Base-by-base conservation (phyloP, 768 basidiomycete genomes). In the Clitopilus passeckerianus region DNA sequence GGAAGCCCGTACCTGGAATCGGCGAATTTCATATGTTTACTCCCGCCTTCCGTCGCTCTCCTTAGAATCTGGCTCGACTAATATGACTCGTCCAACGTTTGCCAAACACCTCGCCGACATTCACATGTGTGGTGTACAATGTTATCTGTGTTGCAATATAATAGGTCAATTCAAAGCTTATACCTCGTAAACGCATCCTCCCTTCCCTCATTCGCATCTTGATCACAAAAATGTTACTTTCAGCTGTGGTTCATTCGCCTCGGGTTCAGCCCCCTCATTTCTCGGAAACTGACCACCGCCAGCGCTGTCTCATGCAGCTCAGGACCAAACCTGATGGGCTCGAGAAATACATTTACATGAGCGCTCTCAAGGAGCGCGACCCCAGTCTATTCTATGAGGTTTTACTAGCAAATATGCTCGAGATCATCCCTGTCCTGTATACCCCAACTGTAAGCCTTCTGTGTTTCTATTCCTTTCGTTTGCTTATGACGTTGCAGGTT, bases 341-440 rank as follows among this genome's bases (percentile, higher is more conserved):
- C 54, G 86, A 90, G 60, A 85, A 88, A 68, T 87, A 91, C 72
- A 86, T 89, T 61, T 90, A 84, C 69, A 79, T 91, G 60, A 81
- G 79, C 37, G 80, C 80, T 9, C 77, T 91, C 66, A 83, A 89
- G 63, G 76, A 79, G 34, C 80, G 85, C 61, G 84, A 90, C 65
- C 72, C 83, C 27, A 76, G 80, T 54, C 74, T 90, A 14, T 91
- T 90, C 72, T 90, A 90, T 66, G 77, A 82, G 37, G 76, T 89
- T 33, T 64, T 88, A 12, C 74, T 85, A 35, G 78, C 74, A 61
- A 84, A 89, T 68, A 80, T 89, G 79, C 72, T 80, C 67, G 87
- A 86, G 71, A 74, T 89, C 41, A 76, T 85, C 20, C 89, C 89
- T 14, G 81, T 91, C 60, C 72, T 91, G 23, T 91, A 91, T 71